Base-by-base conservation (phyloP, 139 green algal species). In the Chlamydomonas applanata region DNA sequence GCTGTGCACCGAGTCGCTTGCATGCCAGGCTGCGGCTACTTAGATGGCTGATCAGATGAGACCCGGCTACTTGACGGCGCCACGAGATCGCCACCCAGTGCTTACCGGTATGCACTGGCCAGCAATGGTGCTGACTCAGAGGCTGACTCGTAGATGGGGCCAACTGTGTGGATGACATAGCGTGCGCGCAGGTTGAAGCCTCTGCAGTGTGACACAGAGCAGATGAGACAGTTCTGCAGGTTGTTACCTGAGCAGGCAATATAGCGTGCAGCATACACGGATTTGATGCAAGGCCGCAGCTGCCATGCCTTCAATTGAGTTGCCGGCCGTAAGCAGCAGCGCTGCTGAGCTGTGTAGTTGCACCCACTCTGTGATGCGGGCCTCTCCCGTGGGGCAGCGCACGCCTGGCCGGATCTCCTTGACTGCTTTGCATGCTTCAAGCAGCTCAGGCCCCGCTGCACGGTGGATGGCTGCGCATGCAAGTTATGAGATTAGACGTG, bases 151-250 rank as follows among this genome's bases (percentile, higher is more conserved):
- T 96, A 98, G 2, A 95, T 82, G 0, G 93, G 93, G 0, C 93
- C 93, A 49, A 97, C 93, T 0, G 93, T 97, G 78, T 98, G 93
- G n/a, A 98, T 97, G n/a, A 98, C 90, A 64, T 90, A 76, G 29
- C 69, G 72, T 22, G 83, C 90, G 2, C 83, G 79, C 33, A 98
- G 82, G 3, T 85, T 71, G 54, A 87, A 93, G 22, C 85, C 86
- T 11, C 87, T 92, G 83, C 32, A 70, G 2, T 32, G 9, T 36
- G 32, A 52, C 34, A 13, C 2, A 49, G n/a, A n/a, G n/a, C n/a
- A n/a, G n/a, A n/a, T n/a, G n/a, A n/a, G n/a, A n/a, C n/a, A n/a
- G n/a, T n/a, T n/a, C n/a, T n/a, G n/a, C n/a, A n/a, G n/a, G n/a
- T n/a, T n/a, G n/a, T n/a, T n/a, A n/a, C n/a, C n/a, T n/a, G n/a